Conservation (phyloP, 129 eudicot genomes). For the Ambrosia artemisiifolia region DNA sequence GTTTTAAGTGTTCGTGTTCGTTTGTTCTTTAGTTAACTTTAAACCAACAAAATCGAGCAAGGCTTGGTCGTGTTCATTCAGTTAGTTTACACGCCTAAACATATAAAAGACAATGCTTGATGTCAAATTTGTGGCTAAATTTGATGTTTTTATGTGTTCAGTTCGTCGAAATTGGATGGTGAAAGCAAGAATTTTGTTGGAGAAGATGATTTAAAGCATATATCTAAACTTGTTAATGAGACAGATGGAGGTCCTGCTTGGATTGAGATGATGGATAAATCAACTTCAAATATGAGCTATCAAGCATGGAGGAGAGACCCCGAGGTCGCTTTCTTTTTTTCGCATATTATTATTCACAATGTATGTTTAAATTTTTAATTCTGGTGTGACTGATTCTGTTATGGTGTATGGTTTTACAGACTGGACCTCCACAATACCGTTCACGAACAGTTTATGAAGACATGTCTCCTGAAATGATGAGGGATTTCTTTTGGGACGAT, state of each 20-base stretch:
- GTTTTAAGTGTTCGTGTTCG: too few relatives aligned
- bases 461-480: conserved; percentile 69
- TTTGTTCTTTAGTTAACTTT: too few relatives aligned
- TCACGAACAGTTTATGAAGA: conserved; percentile 74
- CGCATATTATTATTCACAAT: not conserved
- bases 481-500: conserved; percentile 97
- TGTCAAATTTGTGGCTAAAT: not conserved
- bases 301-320: conserved; percentile 96
- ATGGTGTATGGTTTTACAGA: conserved; percentile 33
- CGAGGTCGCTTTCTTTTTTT: conserved; percentile 42
- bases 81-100: not conserved
- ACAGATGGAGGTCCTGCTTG: conserved; percentile 85
- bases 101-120: not conserved
- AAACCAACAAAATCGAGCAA: too few relatives aligned
- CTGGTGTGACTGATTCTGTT: not conserved
- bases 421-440: conserved; percentile 91
- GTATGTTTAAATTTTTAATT: not conserved
- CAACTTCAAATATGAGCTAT: conserved; percentile 72
- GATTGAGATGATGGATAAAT: conserved; percentile 77
- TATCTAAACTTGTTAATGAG: conserved; percentile 58
- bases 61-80: too few relatives aligned
- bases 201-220: conserved; percentile 54
- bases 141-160: conserved; percentile 25
- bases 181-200: conserved; percentile 35
- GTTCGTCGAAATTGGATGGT: conserved; percentile 43